Base-by-base conservation (phyloP, 73 alveolate genomes). In the Symbiodinium natans region DNA sequence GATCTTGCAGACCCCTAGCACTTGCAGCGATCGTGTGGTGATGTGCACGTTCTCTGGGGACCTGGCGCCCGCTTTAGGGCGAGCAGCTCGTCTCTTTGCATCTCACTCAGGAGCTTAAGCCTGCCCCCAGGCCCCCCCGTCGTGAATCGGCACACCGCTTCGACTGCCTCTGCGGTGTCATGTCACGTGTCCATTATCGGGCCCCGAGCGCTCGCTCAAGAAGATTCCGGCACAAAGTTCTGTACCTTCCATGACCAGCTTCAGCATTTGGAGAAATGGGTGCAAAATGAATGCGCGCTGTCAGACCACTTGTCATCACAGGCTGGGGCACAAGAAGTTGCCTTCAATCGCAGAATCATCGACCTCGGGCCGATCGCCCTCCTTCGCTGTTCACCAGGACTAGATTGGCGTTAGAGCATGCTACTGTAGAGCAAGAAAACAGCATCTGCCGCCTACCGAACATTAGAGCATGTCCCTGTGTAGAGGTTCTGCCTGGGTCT, bases 61-160 rank as follows among this genome's bases (percentile, higher is more conserved):
- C 36, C 83, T 23, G 93, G 39, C 93, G 93, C 93, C 2, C 93
- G 93, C 52, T 86, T 86, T 59, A 86, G 63, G 33, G 82, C 52
- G 54, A 86, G 41, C 54, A 86, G 93, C 38, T 86, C 93, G 36
- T 86, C 93, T n/a, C 93, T 34, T 48, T 86, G 93, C 80, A 86
- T 27, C 52, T 86, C 93, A 36, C 93, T 86, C 83, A 86, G 63
- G 38, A 43, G 29, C 80, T 74, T 71, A 15, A 86, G 93, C 93
- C 93, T 83, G 63, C 8, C 41, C 36, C 3, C 2, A 27, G 38
- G 83, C 41, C 31, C n/a, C n/a, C n/a, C n/a, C n/a, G n/a, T n/a
- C n/a, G n/a, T n/a, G n/a, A n/a, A n/a, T n/a, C n/a, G n/a, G n/a
- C n/a, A n/a, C n/a, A n/a, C n/a, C n/a, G n/a, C n/a, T n/a, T n/a